These are phyloP conservation scores for Phytophthora chlamydospora DNA, from an alignment of 352 stramenopile genomes.

Conservation along the genomic window DNA sequence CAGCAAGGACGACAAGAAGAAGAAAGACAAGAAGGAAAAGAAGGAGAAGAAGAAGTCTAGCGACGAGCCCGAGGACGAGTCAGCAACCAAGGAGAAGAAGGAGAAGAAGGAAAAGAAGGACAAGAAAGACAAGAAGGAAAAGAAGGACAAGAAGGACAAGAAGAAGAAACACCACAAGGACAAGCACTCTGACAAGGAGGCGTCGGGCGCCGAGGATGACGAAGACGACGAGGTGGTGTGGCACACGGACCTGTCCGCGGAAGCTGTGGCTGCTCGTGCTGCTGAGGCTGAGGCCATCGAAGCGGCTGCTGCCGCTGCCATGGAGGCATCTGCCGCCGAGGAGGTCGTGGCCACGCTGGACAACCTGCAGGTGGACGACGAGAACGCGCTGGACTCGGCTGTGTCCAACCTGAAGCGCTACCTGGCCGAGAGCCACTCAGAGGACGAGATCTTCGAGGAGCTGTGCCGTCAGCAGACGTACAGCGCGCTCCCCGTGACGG, in stretches of 20 bases:
- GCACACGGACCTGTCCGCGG: conserved; percentile 86
- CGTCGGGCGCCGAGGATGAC: conserved; percentile 72
- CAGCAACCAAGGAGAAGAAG: conserved; percentile 57
- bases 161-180: conserved; percentile 87
- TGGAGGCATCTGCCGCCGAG: conserved; percentile 60
- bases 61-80: conserved; percentile 75
- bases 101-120: conserved; percentile 73
- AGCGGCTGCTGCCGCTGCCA: conserved; percentile 72
- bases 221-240: conserved; percentile 82
- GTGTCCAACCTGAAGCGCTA: conserved; percentile 73
- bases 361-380: conserved; percentile 84
- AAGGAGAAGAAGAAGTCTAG: conserved; percentile 66
- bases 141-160: conserved; percentile 80
- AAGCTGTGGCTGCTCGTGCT: conserved; percentile 81
- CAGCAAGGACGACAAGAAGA: conserved; percentile 86
- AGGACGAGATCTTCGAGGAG: conserved; percentile 82
- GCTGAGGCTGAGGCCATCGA: conserved; percentile 86
- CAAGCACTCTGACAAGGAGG: conserved; percentile 70
- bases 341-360: conserved; percentile 76
- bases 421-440: conserved; percentile 54
- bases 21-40: conserved; percentile 82
- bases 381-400: conserved; percentile 82
- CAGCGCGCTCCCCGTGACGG: conserved; percentile 89
- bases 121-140: conserved; percentile 80
- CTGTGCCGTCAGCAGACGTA: conserved; percentile 95